Evolutionary conservation across 2,329 filamentous ascomycete species (phyloP), one percentile per base, ranked within the genome.

Genomic region (Cytospora piceicola): DNA sequence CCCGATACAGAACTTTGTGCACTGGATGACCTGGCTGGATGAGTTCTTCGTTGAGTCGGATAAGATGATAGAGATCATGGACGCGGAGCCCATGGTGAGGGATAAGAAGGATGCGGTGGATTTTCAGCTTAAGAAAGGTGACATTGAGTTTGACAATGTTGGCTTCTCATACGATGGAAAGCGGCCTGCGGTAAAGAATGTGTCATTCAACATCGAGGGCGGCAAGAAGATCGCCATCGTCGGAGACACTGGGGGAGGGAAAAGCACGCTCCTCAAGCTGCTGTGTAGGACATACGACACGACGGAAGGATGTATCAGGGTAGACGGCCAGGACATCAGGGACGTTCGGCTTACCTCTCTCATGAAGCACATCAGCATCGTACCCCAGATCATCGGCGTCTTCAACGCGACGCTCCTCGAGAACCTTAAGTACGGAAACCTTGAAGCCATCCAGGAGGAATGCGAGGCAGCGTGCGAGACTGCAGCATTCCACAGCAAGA

Each of bases 381-480:
- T 90, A 0, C 88, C 88, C 3, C 86, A 91, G 74, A 85, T 88
- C 67, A 84, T 88, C 0, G 78, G 83, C 0, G 77, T 91, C 11
- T 90, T 91, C 77, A 88, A 90, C 72, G 81, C 83, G 36, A 85
- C 85, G 1, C 83, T 91, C 52, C 81, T 87, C 72, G 83, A 89
- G 22, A 91, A 91, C 71, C 77, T 91, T 29, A 82, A 82, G 2
- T 91, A 90, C 73, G 86, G 86, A 2, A 82, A 82, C 14, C 81
- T 86, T 1, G 80, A 82, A n/a, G 87, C 88, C 1, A 86, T 83
- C 0, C 83, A 89, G 53, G 81, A 81, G 8, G 85, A 90, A 34
- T 81, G 89, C 56, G 78, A 83, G 58, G 82, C 82, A 2, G 88
- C 88, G 0, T 90, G 87, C 72, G 81, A 81, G 63, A 82, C 83